Evolutionary conservation across 768 basidiomycete genomes (phyloP).

Genomic region (Rubroboletus pulcherrimus): DNA sequence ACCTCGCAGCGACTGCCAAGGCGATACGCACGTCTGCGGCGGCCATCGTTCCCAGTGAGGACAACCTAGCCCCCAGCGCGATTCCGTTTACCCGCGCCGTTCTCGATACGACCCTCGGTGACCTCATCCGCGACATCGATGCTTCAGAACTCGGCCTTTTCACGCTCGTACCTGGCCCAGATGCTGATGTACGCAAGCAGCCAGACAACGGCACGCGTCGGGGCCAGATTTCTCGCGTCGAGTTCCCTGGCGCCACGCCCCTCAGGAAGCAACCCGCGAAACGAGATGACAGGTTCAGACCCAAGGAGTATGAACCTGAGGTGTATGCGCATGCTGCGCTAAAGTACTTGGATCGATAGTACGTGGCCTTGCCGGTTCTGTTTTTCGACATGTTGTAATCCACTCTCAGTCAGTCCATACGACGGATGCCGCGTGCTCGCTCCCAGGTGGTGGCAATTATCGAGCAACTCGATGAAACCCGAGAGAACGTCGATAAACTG

Average conservation of each 20-base stretch:
- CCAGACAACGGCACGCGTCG: slow-evolving; percentile 27
- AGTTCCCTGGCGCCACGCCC: slow-evolving; percentile 70
- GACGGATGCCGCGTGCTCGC: slow-evolving; percentile 49
- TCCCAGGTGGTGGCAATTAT: slow-evolving; percentile 37
- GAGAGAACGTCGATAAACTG: slow-evolving; percentile 36
- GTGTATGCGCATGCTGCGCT: slow-evolving; percentile 72
- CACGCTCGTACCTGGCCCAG: slow-evolving; percentile 44
- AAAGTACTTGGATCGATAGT: slow-evolving; percentile 78
- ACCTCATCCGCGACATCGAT: slow-evolving; percentile 79
- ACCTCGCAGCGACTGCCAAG: slow-evolving; percentile 49
- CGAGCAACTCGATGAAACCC: slow-evolving; percentile 35
- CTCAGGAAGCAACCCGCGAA: slow-evolving; percentile 45
- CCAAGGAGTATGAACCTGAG: slow-evolving; percentile 60
- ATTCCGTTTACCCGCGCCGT: slow-evolving; percentile 61
- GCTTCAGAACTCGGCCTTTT: slow-evolving; percentile 77
- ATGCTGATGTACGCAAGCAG: slow-evolving; percentile 29
- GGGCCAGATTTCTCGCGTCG: slow-evolving; percentile 54
- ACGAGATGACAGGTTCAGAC: slow-evolving; percentile 34
- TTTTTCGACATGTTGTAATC: slow-evolving; percentile 29
- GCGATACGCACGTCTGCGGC: slow-evolving; percentile 47
- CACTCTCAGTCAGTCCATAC: slow-evolving; percentile 39
- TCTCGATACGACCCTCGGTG: slow-evolving; percentile 58
- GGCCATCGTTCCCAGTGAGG: slow-evolving; percentile 25
- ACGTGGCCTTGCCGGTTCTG: slow-evolving; percentile 27
- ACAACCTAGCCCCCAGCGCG: slow-evolving; percentile 10